Percentiles rank a stretch among this genome's conserved stretches.
phyloP scores from a whole-genome alignment of 331 rosid genomes.

The Malus hybrid region DNA sequence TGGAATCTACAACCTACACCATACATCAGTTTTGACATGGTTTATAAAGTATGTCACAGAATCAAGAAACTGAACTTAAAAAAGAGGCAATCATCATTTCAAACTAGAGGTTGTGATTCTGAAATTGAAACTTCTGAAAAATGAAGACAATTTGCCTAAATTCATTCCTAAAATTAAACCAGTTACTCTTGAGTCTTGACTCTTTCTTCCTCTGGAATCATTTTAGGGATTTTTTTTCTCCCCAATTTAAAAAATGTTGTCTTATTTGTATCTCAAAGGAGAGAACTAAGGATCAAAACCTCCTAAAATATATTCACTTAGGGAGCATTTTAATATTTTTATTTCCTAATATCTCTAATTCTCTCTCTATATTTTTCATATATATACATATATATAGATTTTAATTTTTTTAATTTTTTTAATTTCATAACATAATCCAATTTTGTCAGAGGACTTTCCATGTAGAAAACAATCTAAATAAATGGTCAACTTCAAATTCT shows the following conservation, averaged over 20 bases:
- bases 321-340: neutral
- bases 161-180: neutral
- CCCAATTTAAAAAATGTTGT: neutral
- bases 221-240: neutral
- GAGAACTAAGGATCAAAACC: neutral
- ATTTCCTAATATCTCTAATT: neutral
- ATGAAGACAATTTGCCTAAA: neutral
- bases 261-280: neutral
- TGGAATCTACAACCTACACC: conserved; percentile 95
- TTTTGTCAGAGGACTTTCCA: neutral
- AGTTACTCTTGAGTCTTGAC: neutral
- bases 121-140: neutral
- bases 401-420: too few species aligned
- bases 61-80: conserved; percentile 10
- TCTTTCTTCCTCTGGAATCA: neutral
- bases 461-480: neutral
- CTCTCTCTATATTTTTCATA: neutral
- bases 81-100: neutral
- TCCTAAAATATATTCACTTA: neutral
- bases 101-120: neutral
- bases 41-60: conserved; percentile 12
- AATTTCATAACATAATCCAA: neutral
- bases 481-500: neutral
- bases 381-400: too few species aligned
- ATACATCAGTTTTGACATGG: conserved; percentile 31